Conservation (phyloP, 2,329 filamentous ascomycete species). For the Fusarium sp. region DNA sequence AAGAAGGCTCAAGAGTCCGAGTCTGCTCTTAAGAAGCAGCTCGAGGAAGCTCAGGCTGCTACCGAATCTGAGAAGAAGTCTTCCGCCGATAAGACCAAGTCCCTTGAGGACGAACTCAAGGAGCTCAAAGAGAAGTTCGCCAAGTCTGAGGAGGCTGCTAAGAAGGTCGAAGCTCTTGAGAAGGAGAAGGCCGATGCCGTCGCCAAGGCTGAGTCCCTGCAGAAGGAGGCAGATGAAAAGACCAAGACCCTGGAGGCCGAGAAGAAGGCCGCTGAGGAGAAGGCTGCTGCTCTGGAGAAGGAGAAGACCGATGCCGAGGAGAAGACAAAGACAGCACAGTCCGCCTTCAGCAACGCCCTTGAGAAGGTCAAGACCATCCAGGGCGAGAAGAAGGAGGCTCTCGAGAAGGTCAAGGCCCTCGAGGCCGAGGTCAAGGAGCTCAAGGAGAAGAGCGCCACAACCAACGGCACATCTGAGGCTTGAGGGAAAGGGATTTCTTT, state of each 20-base stretch:
- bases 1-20: conserved; percentile 14
- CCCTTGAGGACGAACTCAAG: conserved; percentile 28
- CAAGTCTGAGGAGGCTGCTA: conserved; percentile 19
- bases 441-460: conserved; percentile 28
- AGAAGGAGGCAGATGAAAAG: conserved; percentile 16
- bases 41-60: conserved; percentile 31
- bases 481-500: conserved; percentile 4
- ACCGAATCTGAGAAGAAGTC: conserved; percentile 27
- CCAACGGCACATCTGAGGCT: conserved; percentile 33
- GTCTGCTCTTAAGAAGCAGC: conserved; percentile 32
- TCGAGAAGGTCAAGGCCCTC: conserved; percentile 28
- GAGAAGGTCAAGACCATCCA: conserved; percentile 19
- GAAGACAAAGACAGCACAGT: conserved; percentile 26
- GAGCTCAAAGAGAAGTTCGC: conserved; percentile 34
- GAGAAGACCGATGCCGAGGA: conserved; percentile 27
- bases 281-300: conserved; percentile 5
- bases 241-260: conserved; percentile 10
- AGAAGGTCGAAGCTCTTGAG: conserved; percentile 21
- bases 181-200: conserved; percentile 27
- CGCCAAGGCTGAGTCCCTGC: conserved; percentile 8
- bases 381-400: conserved; percentile 31
- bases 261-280: conserved; percentile 6
- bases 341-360: conserved; percentile 16
- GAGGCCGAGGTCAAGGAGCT: conserved; percentile 36
- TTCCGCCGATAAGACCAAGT: conserved; percentile 30